Base-by-base conservation (phyloP, 495 filamentous ascomycete genomes). In the Daldinia childiae region DNA sequence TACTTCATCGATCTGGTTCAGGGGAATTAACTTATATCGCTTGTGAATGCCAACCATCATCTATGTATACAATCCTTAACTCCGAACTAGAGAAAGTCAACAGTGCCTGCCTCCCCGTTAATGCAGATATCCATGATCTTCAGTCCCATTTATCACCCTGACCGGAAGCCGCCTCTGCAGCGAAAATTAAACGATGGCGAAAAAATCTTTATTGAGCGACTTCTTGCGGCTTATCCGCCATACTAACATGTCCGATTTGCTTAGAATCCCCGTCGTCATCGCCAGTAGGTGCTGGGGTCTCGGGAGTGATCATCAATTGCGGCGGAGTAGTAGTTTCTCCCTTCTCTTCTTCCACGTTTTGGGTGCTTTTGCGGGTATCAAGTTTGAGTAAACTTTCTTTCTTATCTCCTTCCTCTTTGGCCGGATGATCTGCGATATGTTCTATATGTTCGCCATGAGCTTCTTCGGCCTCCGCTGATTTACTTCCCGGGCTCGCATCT, bases 231-330 rank as follows among this genome's bases (percentile, higher is more conserved):
- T 66, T 74, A 52, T 80, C 77, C 26, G 64, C 67, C 15, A 68
- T 75, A 15, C 62, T 70, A 24, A 79, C 68, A 30, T 76, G 72
- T 15, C 80, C 82, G n/a, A 81, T 69, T 56, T 77, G 77, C 72
- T 83, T 84, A 15, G 77, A 77, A 58, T 82, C 75, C 21, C 75
- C 71, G 29, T 74, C 62, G 57, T 64, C 73, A 15, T 73, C 71
- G 2, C 71, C 69, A 12, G 58, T 41, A 7, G 67, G 60, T 12
- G 55, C 73, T 4, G 82, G 81, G 6, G 82, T 82, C 14, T 80
- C 80, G 19, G 82, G 80, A 0, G 81, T 84, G 14, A 84, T 52
- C 30, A 78, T 78, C 2, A 84, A 72, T 17, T 79, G 71, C 0
- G 82, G 82, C 0, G 78, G 74, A 2, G 69, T 57, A 15, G 55